Conservation (phyloP, 495 filamentous ascomycete genomes). For the Cercophora samala region DNA sequence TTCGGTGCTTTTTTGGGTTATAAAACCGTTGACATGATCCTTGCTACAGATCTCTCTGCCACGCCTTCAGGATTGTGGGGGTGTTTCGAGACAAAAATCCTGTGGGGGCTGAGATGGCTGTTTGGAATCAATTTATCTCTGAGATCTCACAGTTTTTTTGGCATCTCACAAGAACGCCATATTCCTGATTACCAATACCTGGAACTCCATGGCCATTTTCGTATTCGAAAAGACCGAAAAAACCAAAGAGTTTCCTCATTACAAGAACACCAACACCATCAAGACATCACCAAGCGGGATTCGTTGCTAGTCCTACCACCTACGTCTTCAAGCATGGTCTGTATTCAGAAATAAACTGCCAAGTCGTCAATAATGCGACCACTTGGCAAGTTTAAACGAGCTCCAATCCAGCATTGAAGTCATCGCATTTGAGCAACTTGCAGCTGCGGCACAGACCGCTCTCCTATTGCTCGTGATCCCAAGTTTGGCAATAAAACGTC, state of each 20-base stretch:
- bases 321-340: background rate
- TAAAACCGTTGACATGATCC: background rate
- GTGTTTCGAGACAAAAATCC: no score
- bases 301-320: background rate
- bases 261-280: background rate
- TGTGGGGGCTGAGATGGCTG: no score
- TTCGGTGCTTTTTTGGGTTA: background rate
- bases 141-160: no score
- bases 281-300: no score
- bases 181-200: no score
- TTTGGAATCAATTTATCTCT: no score
- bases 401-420: background rate
- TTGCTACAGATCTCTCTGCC: background rate
- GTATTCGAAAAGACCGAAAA: no score
- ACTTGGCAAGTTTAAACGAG: background rate
- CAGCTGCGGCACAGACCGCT: background rate
- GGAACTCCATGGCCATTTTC: no score
- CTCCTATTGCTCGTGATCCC: background rate
- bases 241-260: background rate
- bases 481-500: background rate
- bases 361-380: background rate
- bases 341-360: background rate
- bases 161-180: no score
- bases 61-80: no score
- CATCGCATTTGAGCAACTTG: background rate